Percentiles rank a stretch among this genome's conserved stretches.
These are phyloP conservation scores for Serendipita vermifera DNA, from an alignment of 768 basidiomycete genomes.

Conservation along the genomic window DNA sequence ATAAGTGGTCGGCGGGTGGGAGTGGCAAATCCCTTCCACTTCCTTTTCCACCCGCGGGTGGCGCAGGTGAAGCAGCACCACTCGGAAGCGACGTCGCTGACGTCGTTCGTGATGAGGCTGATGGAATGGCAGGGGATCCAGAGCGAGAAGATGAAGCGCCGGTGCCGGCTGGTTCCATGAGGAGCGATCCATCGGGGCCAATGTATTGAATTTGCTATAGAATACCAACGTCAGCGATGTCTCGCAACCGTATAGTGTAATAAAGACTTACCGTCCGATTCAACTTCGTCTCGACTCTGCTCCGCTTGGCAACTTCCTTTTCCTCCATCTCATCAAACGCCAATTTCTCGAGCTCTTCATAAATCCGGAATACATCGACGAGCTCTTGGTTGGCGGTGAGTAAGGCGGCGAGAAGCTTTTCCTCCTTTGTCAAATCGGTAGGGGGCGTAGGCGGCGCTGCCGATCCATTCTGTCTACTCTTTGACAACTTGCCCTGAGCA, in stretches of 20 bases:
- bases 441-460: not conserved
- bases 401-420: constrained; percentile 57
- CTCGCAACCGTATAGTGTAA: not conserved
- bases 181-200: constrained; percentile 17
- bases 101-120: constrained; percentile 17
- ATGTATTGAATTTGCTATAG: constrained; percentile 17
- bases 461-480: not conserved
- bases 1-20: not conserved
- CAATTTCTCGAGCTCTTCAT: constrained; percentile 64
- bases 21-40: constrained; percentile 5
- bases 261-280: constrained; percentile 44
- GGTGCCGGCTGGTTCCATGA: constrained; percentile 6
- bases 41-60: not conserved
- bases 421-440: constrained; percentile 49
- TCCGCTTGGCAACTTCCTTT: constrained; percentile 52
- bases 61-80: constrained; percentile 8
- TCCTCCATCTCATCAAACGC: constrained; percentile 41
- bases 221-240: not conserved
- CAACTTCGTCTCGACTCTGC: constrained; percentile 52
- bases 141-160: constrained; percentile 20
- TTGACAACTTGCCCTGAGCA: not conserved
- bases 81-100: not conserved
- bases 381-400: constrained; percentile 64
- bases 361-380: constrained; percentile 50
- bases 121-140: constrained; percentile 22